Percentiles rank a stretch among this genome's conserved stretches.
These are phyloP conservation scores for Rhizophagus prolifer DNA, from an alignment of 192 early-diverging fungal species.

Conservation along the genomic window DNA sequence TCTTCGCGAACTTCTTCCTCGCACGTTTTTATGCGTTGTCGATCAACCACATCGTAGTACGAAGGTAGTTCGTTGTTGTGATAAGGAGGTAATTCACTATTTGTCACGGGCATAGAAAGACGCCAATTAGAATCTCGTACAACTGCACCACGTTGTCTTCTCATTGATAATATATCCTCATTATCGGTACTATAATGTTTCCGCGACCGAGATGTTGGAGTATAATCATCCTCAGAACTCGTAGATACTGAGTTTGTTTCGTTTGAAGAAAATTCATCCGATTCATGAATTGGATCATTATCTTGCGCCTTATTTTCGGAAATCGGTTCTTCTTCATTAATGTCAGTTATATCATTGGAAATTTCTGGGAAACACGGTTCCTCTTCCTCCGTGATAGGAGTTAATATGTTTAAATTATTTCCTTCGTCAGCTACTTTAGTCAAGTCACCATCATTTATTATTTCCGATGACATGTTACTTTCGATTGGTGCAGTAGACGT, in stretches of 20 bases:
- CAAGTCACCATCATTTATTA: too few relatives aligned
- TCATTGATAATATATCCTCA: not conserved
- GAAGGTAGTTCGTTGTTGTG: not conserved
- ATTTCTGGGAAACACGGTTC: not conserved
- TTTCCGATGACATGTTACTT: not conserved
- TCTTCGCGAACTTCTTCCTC: slow-evolving; percentile 39
- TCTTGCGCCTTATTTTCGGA: not conserved
- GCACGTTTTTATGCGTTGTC: not conserved
- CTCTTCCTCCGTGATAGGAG: not conserved
- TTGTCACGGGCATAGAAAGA: slow-evolving; percentile 6
- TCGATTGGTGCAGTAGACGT: not conserved
- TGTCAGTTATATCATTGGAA: not conserved
- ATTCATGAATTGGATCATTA: not conserved
- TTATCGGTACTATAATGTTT: not conserved
- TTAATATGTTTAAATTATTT: not conserved
- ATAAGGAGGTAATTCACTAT: not conserved
- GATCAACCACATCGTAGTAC: not conserved
- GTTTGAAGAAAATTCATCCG: not conserved
- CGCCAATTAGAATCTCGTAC: slow-evolving; percentile 3
- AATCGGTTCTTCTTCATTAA: not conserved
- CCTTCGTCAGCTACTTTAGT: too few relatives aligned
- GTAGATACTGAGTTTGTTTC: not conserved
- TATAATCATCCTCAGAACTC: not conserved
- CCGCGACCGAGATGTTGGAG: not conserved
- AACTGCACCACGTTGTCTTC: not conserved